Base-by-base conservation (phyloP, 208 protist species). In the Leishmania tropica region DNA sequence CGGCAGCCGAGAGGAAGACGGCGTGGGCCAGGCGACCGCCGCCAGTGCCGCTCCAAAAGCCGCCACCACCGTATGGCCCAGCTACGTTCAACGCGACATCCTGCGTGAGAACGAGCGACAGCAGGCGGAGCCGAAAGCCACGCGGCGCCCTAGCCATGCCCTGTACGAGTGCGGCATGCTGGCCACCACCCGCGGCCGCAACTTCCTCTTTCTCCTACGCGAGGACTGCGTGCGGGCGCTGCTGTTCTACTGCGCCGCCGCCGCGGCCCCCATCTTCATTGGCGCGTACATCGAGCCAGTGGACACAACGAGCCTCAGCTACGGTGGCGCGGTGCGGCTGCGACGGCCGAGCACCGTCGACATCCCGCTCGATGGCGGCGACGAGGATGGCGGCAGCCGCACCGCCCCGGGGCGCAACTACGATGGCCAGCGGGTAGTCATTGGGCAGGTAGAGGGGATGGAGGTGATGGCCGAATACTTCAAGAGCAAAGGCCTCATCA, bases 91-190 rank as follows among this genome's bases (percentile, higher is more conserved):
- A 68, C 81, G 75, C 78, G 84, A 88, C 73, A 42, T 85, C 11
- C 74, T 88, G 15, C 62, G 71, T 10, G 84, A 83, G 47, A 88
- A 88, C 58, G 81, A 82, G 67, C 80, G 81, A 0, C 78, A 75
- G n/a, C 79, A 85, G 71, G 85, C 78, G 56, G 75, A 88, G 75
- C 81, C 85, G 4, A 79, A 81, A 35, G 47, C 74, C 35, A 24
- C 28, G 11, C 85, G 81, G 13, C 85, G 85, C 7, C 82, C 75
- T 21, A 89, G 86, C 17, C 82, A 81, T 54, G 87, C 88, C 15
- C 60, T 91, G 58, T 88, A 87, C 71, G 85, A 91, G 64, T 84
- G 81, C 37, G 85, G 88, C 71, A 89, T 88, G 83, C 73, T 87
- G 48, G 62, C 80, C 21, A 89, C 80, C 42, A 87, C 81, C 17